phyloP scores from a whole-genome alignment of 1,139 yeast genomes.

The Wickerhamomyces sp. region DNA sequence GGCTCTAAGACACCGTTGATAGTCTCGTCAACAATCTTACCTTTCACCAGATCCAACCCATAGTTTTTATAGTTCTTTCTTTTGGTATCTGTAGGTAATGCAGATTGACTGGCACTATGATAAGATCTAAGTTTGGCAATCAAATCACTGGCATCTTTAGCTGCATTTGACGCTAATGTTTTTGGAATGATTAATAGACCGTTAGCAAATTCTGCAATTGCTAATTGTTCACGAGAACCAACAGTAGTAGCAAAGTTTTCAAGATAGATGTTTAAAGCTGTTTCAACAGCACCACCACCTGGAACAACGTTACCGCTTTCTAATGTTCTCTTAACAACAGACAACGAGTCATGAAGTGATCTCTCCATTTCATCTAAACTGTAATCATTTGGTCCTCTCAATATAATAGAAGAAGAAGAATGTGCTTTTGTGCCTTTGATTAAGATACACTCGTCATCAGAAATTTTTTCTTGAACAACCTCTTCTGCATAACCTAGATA shows the following conservation, averaged over 20 bases:
- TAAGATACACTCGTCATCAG: slow-evolving; percentile 96
- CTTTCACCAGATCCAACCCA: slow-evolving; percentile 88
- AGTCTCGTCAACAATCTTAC: slow-evolving; percentile 85
- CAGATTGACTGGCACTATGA: slow-evolving; percentile 92
- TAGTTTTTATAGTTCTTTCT: slow-evolving; percentile 83
- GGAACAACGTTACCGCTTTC: slow-evolving; percentile 96
- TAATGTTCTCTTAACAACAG: slow-evolving; percentile 92
- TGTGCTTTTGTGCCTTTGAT: slow-evolving; percentile 93
- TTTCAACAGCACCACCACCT: slow-evolving; percentile 98
- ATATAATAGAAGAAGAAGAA: slow-evolving; percentile 84
- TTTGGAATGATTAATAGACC: slow-evolving; percentile 91
- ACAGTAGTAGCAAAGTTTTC: slow-evolving; percentile 98
- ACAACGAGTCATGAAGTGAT: slow-evolving; percentile 88
- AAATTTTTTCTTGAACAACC: slow-evolving; percentile 84
- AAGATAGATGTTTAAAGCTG: slow-evolving; percentile 89
- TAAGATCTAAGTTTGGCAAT: slow-evolving; percentile 94
- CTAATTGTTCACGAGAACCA: slow-evolving; percentile 96
- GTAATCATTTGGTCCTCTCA: slow-evolving; percentile 96
- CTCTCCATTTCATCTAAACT: slow-evolving; percentile 98
- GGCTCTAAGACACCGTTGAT: slow-evolving; percentile 92
- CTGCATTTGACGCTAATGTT: slow-evolving; percentile 96
- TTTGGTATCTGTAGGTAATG: slow-evolving; percentile 75
- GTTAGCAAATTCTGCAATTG: slow-evolving; percentile 95
- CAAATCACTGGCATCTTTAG: slow-evolving; percentile 92
- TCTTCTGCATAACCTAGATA: slow-evolving; percentile 90